A percentile compares a stretch with the other conserved stretches of the same genome.
Conservation (phyloP, 2,329 filamentous ascomycete species). For the Decorospora gaudefroyi region DNA sequence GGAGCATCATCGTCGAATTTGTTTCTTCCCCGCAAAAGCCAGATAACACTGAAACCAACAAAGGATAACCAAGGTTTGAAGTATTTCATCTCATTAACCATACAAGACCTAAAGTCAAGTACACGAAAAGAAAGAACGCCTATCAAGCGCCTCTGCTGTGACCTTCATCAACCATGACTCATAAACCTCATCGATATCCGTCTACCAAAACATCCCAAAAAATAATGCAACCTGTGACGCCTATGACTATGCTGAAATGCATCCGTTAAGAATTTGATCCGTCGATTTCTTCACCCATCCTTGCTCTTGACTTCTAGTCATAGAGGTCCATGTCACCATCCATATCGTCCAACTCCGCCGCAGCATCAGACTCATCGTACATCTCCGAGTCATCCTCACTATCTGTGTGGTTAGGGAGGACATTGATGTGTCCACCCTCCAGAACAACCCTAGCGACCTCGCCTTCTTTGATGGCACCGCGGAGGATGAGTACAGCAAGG, state of each 20-base stretch:
- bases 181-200: conserved; percentile 8
- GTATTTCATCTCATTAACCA: conserved; percentile 13
- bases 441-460: conserved; percentile 81
- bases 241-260: conserved; percentile 19
- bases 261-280: background rate
- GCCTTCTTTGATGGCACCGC: conserved; percentile 81
- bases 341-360: conserved; percentile 66
- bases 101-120: conserved; percentile 8
- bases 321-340: conserved; percentile 66
- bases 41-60: no score
- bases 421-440: conserved; percentile 75
- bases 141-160: conserved; percentile 1
- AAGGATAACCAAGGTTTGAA: background rate
- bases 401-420: conserved; percentile 80
- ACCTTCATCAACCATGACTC: conserved; percentile 12
- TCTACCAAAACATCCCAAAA: conserved; percentile 1
- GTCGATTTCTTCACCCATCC: background rate
- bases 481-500: conserved; percentile 86
- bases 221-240: conserved; percentile 8
- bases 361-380: conserved; percentile 74
- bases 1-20: background rate
- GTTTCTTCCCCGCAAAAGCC: no score
- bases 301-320: conserved; percentile 55
- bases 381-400: conserved; percentile 72
- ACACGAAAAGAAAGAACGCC: conserved; percentile 5